phyloP scores from a whole-genome alignment of 2,329 filamentous ascomycete genomes.

The Fusarium praegraminearum region DNA sequence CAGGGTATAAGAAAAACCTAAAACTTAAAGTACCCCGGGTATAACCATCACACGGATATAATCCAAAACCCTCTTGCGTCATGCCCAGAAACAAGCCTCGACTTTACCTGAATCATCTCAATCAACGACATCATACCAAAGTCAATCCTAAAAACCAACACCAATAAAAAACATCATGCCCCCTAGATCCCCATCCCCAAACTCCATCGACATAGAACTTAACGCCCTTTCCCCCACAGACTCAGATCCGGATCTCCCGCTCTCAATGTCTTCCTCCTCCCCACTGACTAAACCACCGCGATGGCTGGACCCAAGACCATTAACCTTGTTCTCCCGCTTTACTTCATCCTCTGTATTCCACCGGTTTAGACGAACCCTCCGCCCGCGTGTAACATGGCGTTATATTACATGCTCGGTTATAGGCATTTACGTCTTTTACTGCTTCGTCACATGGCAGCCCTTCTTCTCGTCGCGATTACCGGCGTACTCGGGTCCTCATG shows the following conservation, averaged over 20 bases:
- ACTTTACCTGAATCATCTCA: neutral
- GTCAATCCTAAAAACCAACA: neutral
- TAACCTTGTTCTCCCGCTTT: slow-evolving; percentile 21
- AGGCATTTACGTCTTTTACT: slow-evolving; percentile 55
- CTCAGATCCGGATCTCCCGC: slow-evolving; percentile 36
- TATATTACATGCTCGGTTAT: slow-evolving; percentile 50
- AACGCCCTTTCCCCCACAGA: slow-evolving; percentile 19
- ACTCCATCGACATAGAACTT: slow-evolving; percentile 27
- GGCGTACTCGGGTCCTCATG: slow-evolving; percentile 58
- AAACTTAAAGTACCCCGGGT: neutral
- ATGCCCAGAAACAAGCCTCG: neutral
- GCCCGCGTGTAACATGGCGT: slow-evolving; percentile 52
- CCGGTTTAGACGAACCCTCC: slow-evolving; percentile 35
- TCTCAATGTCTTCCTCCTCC: slow-evolving; percentile 18
- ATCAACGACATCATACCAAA: neutral
- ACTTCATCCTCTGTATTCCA: slow-evolving; percentile 23
- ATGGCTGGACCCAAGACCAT: slow-evolving; percentile 41
- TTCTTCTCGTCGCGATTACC: slow-evolving; percentile 60
- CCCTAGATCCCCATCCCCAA: slow-evolving; percentile 9
- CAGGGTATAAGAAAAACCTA: neutral
- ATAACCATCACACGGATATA: neutral
- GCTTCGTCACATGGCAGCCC: slow-evolving; percentile 55
- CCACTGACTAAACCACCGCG: slow-evolving; percentile 39
- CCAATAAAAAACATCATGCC: slow-evolving; percentile 18
- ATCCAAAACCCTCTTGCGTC: neutral